These are phyloP conservation scores for Phaeoacremonium minimum DNA, from an alignment of 2,329 filamentous ascomycete genomes.

Conservation along the genomic window DNA sequence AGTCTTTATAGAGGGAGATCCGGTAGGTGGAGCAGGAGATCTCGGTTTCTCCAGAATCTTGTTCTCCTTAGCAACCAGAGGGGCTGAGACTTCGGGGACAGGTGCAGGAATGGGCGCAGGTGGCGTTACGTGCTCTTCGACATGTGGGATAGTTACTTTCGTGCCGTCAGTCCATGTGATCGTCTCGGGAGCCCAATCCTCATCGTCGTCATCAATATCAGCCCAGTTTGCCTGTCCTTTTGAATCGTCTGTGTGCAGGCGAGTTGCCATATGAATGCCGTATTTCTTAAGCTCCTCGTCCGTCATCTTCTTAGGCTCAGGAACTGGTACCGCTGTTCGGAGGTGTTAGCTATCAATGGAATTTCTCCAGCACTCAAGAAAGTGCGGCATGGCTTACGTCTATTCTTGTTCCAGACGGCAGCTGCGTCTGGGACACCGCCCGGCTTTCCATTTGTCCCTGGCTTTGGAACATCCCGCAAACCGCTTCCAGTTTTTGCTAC, in stretches of 20 bases:
- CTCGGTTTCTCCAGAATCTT: slow-evolving; percentile 35
- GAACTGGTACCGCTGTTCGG: slow-evolving; percentile 56
- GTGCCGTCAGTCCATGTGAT: slow-evolving; percentile 88
- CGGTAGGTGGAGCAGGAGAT: slow-evolving; percentile 34
- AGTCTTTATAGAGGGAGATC: slow-evolving; percentile 37
- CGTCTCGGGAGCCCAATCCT: slow-evolving; percentile 80
- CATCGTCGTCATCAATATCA: slow-evolving; percentile 84
- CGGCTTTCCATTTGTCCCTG: slow-evolving; percentile 48
- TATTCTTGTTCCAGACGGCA: slow-evolving; percentile 86
- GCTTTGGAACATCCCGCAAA: slow-evolving; percentile 45
- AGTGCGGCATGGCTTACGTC: slow-evolving; percentile 69
- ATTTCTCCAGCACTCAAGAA: too few species aligned
- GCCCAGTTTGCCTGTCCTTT: slow-evolving; percentile 84
- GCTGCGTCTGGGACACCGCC: slow-evolving; percentile 63
- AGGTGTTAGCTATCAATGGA: too few species aligned
- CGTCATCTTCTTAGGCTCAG: slow-evolving; percentile 76
- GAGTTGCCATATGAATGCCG: slow-evolving; percentile 79
- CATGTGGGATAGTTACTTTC: slow-evolving; percentile 68
- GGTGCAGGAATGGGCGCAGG: slow-evolving; percentile 20
- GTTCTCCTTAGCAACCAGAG: slow-evolving; percentile 17
- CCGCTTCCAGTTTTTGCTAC: slow-evolving; percentile 70
- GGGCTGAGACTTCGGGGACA: slow-evolving; percentile 19
- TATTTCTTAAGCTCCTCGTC: slow-evolving; percentile 85
- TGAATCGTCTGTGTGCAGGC: slow-evolving; percentile 69
- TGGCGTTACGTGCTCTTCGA: slow-evolving; percentile 41